Evolutionary conservation across 2,329 filamentous ascomycete genomes (phyloP), one percentile per base, ranked within the genome.

Genomic region (Pseudogymnoascus sp.): DNA sequence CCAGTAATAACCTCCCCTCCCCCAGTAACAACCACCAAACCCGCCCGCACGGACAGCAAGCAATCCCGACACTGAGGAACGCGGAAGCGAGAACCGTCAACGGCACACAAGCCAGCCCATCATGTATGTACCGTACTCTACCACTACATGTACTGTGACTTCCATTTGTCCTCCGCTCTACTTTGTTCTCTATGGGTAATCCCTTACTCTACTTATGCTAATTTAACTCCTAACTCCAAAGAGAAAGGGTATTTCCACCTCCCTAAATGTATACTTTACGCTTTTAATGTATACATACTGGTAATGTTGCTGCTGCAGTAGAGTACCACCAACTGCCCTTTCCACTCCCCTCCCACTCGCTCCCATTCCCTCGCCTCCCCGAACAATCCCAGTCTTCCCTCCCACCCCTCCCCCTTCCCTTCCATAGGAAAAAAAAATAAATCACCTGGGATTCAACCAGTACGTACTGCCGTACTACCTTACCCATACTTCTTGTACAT

Each of bases 11-110:
- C 15, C 43, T 11, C 25, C 43, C 11, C 22, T 4, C 15, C 43
- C 22, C 43, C 41, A 15, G 6, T 47, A 47, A 9, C 22, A 28
- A 22, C 41, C 4, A 22, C 41, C 41, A 47, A 50, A n/a, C 43
- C 43, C 43, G 43, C 43, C 25, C 43, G 43, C 43, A 50, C 43
- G 43, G 43, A 50, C 43, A 30, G 43, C 43, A 50, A 50, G 43
- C 43, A 50, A 50, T 50, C 43, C 43, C 43, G 43, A 50, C 43
- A 30, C 43, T 50, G 43, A 50, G 43, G 43, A 9, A 50, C 43
- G 22, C 43, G 43, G 43, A 50, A 50, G 25, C 43, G 25, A 50
- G 43, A 50, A 30, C 43, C 43, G 22, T 47, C 41, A 47, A 47
- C 41, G 25, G 43, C 43, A 50, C 43, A 28, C 25, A 30, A 22